Evolutionary conservation across 352 stramenopile genomes (phyloP).

Genomic region (Phytopythium aichiense): DNA sequence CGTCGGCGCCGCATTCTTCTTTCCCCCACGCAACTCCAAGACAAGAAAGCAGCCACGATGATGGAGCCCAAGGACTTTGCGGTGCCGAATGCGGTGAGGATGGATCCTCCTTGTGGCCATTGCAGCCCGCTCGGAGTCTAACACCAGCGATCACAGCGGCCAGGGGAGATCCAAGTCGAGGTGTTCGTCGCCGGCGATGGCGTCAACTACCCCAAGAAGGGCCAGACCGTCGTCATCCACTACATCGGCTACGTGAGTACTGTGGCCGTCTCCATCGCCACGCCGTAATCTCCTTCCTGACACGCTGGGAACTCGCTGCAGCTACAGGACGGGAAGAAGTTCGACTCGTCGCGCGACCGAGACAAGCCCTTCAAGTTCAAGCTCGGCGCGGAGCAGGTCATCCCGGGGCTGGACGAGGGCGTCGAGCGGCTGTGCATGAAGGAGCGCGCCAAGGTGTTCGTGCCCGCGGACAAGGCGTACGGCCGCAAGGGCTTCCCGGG

Average conservation of each 20-base stretch:
- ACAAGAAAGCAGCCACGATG: background rate
- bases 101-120: background rate
- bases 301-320: constrained; percentile 5
- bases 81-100: constrained; percentile 40
- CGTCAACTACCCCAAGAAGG: constrained; percentile 87
- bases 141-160: constrained; percentile 22
- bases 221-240: constrained; percentile 83
- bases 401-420: constrained; percentile 82
- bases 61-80: constrained; percentile 64
- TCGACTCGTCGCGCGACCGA: constrained; percentile 67
- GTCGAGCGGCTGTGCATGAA: constrained; percentile 82
- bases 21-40: background rate
- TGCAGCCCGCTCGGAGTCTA: background rate
- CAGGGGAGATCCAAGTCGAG: constrained; percentile 81
- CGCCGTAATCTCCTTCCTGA: background rate
- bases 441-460: constrained; percentile 82
- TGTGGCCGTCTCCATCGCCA: background rate
- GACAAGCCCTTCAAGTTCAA: constrained; percentile 91
- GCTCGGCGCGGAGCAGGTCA: constrained; percentile 85
- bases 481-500: constrained; percentile 79
- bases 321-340: constrained; percentile 73
- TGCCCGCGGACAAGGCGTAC: constrained; percentile 86
- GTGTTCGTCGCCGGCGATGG: constrained; percentile 89
- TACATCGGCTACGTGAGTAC: constrained; percentile 81
- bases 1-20: background rate